These are phyloP conservation scores for Camellia oleifera DNA, from an alignment of 179 eudicot species.

Conservation along the genomic window DNA sequence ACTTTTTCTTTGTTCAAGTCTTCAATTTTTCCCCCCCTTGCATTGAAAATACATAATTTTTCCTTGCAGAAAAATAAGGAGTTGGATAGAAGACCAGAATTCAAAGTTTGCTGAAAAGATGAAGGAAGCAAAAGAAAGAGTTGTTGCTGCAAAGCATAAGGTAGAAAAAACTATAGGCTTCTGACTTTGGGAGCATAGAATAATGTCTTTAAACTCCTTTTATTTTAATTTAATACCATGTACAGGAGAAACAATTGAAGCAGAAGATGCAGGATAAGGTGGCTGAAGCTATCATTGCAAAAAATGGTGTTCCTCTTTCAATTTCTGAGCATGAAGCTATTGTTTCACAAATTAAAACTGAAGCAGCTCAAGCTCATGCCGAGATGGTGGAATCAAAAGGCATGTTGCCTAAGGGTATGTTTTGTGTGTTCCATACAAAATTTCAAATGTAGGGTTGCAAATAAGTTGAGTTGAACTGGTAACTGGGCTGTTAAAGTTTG, in stretches of 20 bases:
- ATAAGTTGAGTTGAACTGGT: not conserved
- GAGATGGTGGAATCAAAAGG: conserved; percentile 43
- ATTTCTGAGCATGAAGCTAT: conserved; percentile 55
- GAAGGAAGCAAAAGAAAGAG: conserved; percentile 54
- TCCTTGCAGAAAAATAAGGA: conserved; percentile 52
- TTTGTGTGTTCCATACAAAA: not conserved
- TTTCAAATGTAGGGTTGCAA: not conserved
- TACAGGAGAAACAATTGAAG: conserved; percentile 70
- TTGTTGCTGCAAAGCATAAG: conserved; percentile 64
- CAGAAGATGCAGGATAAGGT: conserved; percentile 58
- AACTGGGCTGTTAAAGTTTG: not conserved
- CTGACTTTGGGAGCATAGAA: conserved; percentile 1
- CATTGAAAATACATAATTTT: not conserved
- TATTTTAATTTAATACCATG: conserved; percentile 3
- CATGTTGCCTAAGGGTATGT: conserved; percentile 51
- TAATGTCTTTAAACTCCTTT: not conserved
- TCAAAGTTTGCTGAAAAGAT: conserved; percentile 36
- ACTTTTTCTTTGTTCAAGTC: not conserved
- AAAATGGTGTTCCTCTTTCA: conserved; percentile 55
- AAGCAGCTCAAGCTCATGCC: conserved; percentile 51
- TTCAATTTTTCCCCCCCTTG: not conserved
- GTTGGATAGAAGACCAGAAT: conserved; percentile 71
- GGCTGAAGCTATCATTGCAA: conserved; percentile 48
- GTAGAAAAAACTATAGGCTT: conserved; percentile 28
- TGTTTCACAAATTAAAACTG: conserved; percentile 39